These are phyloP conservation scores for Candida maesae DNA, from an alignment of 805 yeast genomes.

Conservation along the genomic window DNA sequence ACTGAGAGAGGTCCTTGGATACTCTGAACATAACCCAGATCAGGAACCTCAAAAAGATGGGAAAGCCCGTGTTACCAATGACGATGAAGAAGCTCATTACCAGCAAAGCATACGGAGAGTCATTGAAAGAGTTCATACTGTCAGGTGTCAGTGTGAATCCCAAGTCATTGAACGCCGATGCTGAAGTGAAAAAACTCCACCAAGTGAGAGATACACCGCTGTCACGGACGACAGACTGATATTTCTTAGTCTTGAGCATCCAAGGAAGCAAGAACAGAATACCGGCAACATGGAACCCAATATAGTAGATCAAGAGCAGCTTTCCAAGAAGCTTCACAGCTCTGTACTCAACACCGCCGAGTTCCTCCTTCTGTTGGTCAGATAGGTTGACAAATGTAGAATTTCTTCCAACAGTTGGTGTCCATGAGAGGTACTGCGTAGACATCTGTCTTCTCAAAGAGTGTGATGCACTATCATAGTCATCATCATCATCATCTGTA, in stretches of 20 bases:
- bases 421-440: conserved; percentile 78
- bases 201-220: conserved; percentile 74
- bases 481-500: conserved; percentile 31
- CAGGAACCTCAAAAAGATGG: conserved; percentile 71
- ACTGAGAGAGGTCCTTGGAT: conserved; percentile 59
- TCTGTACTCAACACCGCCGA: conserved; percentile 96
- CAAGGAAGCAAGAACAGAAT: conserved; percentile 58
- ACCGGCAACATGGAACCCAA: conserved; percentile 69
- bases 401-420: conserved; percentile 88
- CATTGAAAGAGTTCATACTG: conserved; percentile 67
- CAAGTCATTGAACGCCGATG: conserved; percentile 78
- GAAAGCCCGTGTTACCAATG: conserved; percentile 94
- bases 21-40: conserved; percentile 76
- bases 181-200: conserved; percentile 91
- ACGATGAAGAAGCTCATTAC: conserved; percentile 68
- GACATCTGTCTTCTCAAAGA: conserved; percentile 39
- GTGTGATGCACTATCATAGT: no score
- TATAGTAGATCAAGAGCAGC: conserved; percentile 60
- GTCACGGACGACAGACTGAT: conserved; percentile 39
- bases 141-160: conserved; percentile 81
- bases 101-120: conserved; percentile 62
- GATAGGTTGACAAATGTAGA: conserved; percentile 83
- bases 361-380: conserved; percentile 82
- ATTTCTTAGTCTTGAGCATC: conserved; percentile 42
- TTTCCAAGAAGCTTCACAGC: conserved; percentile 74